Evolutionary conservation across 106 monocot species (phyloP).

Genomic region (Chionographis japonica): DNA sequence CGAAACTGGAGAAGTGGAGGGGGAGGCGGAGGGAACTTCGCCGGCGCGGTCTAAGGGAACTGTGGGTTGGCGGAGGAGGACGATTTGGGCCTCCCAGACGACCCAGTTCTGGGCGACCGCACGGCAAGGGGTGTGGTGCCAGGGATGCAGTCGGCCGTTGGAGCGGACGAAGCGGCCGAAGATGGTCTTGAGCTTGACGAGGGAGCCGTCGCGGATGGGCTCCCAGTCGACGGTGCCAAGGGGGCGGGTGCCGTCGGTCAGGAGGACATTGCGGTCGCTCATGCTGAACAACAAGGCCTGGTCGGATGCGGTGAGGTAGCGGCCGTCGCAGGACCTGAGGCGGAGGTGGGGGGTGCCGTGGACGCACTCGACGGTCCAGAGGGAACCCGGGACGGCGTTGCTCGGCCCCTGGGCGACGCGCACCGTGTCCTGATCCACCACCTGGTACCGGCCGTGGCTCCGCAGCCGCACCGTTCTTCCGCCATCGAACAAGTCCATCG

Average conservation of each 20-base stretch:
- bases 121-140: conserved; percentile 27
- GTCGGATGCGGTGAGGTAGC: conserved; percentile 53
- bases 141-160: conserved; percentile 53
- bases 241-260: conserved; percentile 15
- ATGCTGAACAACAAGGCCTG: conserved; percentile 40
- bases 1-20: too few relatives aligned
- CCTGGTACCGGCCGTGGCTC: conserved; percentile 62
- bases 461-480: conserved; percentile 51
- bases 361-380: conserved; percentile 46
- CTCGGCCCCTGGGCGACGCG: conserved; percentile 38
- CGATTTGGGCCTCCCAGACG: conserved; percentile 33
- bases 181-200: conserved; percentile 35
- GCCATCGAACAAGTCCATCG: conserved; percentile 51
- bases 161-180: conserved; percentile 43
- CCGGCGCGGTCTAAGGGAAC: too few relatives aligned
- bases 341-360: conserved; percentile 26
- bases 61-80: neutral
- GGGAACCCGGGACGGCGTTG: conserved; percentile 23
- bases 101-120: conserved; percentile 37
- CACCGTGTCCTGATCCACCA: conserved; percentile 51
- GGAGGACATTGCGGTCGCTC: conserved; percentile 51
- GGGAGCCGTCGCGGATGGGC: conserved; percentile 41
- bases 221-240: conserved; percentile 59
- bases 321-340: conserved; percentile 26
- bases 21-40: too few relatives aligned